A percentile compares a stretch with the other conserved stretches of the same genome.
phyloP scores from a whole-genome alignment of 306 rosid genomes.

The cucumber (Cucumis sativus) region Cucumber_9930_V3 NC_026659.2:27569001-27569500 shows the following conservation, averaged over 20 bases:
- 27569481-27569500: background rate
- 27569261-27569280: no score
- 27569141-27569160: constrained; percentile 20
- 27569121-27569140: constrained; percentile 14
- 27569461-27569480: background rate
- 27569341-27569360: no score
- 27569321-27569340: background rate
- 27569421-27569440: no score
- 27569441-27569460: background rate
- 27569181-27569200: background rate
- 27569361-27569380: no score
- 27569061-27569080: background rate
- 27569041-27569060: background rate
- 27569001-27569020: background rate
- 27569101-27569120: background rate
- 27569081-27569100: background rate
- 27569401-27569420: no score
- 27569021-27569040: background rate
- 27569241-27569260: no score
- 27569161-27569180: background rate
- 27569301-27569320: background rate
- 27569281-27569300: background rate
- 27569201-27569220: background rate
- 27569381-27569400: no score
- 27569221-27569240: no score